phyloP scores from a whole-genome alignment of 106 monocot species.

The Acorus gramineus region DNA sequence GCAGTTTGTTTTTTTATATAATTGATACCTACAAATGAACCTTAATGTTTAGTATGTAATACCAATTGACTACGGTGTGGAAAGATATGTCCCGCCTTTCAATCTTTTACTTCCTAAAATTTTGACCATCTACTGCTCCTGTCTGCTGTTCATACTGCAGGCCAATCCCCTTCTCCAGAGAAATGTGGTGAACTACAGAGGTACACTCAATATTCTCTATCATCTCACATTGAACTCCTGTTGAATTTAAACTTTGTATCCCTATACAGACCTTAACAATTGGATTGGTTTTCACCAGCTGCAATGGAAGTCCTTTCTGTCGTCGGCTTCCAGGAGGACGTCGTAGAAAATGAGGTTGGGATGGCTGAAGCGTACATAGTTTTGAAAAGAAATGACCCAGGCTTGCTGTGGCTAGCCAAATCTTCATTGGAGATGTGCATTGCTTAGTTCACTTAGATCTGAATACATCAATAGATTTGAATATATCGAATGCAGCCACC shows the following conservation, averaged over 20 bases:
- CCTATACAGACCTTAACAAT: no score
- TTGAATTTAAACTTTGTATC: neutral
- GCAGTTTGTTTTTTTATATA: no score
- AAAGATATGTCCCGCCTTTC: no score
- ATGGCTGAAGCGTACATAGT: slow-evolving; percentile 56
- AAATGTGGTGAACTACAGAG: slow-evolving; percentile 66
- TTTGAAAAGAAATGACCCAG: slow-evolving; percentile 84
- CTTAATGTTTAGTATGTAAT: no score
- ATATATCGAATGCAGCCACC: no score
- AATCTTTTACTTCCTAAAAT: no score
- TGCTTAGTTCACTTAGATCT: neutral
- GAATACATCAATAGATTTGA: no score
- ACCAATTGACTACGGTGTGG: no score
- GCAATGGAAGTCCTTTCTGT: slow-evolving; percentile 78
- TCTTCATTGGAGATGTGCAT: slow-evolving; percentile 51
- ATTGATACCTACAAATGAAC: no score
- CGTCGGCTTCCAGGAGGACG: slow-evolving; percentile 74
- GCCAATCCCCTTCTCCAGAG: slow-evolving; percentile 74
- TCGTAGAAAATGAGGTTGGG: slow-evolving; percentile 47
- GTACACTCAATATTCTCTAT: slow-evolving; percentile 11
- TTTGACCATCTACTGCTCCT: no score
- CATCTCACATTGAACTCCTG: neutral
- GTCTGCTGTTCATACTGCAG: slow-evolving; percentile 20
- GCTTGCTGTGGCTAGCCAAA: slow-evolving; percentile 88
- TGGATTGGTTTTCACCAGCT: slow-evolving; percentile 36